These are phyloP conservation scores for Haberlea rhodopensis DNA, from an alignment of 257 asterid species.

Conservation along the genomic window DNA sequence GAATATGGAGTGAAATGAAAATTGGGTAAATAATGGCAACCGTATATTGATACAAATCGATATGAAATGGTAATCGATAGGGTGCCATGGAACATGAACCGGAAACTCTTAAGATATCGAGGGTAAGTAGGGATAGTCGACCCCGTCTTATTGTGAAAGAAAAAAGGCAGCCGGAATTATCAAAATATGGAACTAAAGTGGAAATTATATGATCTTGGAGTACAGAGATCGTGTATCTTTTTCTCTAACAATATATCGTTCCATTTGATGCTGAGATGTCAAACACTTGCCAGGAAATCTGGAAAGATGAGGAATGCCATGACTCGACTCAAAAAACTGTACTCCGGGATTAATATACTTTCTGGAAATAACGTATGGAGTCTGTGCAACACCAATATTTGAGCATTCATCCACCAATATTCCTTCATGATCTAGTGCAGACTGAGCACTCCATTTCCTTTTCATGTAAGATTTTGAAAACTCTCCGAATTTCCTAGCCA, in stretches of 20 bases:
- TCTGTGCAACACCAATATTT: too few relatives aligned
- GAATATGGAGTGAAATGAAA: too few relatives aligned
- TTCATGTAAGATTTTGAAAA: constrained; percentile 29
- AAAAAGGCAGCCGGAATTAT: not conserved
- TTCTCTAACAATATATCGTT: too few relatives aligned
- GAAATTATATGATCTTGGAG: too few relatives aligned
- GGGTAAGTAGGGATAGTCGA: not conserved
- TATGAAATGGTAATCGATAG: too few relatives aligned
- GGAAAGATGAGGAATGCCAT: not conserved
- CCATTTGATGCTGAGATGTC: not conserved
- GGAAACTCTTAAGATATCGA: too few relatives aligned
- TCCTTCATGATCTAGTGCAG: not conserved
- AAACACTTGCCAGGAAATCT: not conserved
- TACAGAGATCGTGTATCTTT: too few relatives aligned
- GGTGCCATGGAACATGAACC: too few relatives aligned
- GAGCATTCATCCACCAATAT: not conserved
- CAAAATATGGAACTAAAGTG: not conserved
- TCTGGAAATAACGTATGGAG: not conserved
- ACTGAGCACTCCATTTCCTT: constrained; percentile 13
- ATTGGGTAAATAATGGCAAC: too few relatives aligned
- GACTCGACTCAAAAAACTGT: not conserved
- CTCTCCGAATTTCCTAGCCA: constrained; percentile 41
- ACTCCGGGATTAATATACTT: not conserved
- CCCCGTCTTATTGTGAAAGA: not conserved
- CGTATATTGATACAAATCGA: not conserved